Conservation (phyloP, 192 early-diverging fungal species). For the Powellomyces hirtus region DNA sequence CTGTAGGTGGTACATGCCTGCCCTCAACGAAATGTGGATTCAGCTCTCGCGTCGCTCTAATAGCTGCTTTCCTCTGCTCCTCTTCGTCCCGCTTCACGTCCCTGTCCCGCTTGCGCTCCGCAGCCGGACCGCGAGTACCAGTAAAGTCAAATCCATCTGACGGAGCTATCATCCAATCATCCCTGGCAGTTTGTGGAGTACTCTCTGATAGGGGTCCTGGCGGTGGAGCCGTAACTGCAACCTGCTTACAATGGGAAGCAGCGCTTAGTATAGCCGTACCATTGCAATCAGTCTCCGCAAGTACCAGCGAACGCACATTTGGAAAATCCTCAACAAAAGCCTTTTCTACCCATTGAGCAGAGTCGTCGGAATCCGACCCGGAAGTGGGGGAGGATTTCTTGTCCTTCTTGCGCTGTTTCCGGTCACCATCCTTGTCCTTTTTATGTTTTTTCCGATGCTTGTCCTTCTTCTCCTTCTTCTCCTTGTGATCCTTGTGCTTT, state of each 20-base stretch:
- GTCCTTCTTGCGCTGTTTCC: conserved; percentile 32
- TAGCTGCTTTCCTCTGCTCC: conserved; percentile 21
- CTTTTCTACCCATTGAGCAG: conserved; percentile 35
- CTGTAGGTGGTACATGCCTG: conserved; percentile 2
- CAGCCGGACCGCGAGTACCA: not conserved
- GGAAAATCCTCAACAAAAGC: too few species aligned
- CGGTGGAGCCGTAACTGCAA: conserved; percentile 5
- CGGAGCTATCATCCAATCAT: conserved; percentile 35
- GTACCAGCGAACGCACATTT: not conserved
- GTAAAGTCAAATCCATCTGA: conserved; percentile 9
- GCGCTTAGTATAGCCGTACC: not conserved
- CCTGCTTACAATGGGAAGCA: not conserved
- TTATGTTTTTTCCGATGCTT: conserved; percentile 27
- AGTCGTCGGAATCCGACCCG: conserved; percentile 5
- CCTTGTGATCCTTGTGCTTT: conserved; percentile 11
- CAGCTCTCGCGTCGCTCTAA: conserved; percentile 36
- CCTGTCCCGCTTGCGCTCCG: conserved; percentile 13
- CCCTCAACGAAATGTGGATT: conserved; percentile 37
- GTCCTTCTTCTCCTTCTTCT: conserved; percentile 13
- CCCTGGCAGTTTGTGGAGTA: conserved; percentile 5
- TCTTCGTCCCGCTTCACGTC: conserved; percentile 25
- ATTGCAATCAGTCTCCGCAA: not conserved
- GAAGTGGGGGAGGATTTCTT: conserved; percentile 18
- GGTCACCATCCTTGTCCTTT: conserved; percentile 33
- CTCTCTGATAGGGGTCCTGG: not conserved